Percentiles rank a stretch among this genome's conserved stretches.
Evolutionary conservation across 805 yeast genomes (phyloP).

Genomic region (Yamadazyma nakazawae): DNA sequence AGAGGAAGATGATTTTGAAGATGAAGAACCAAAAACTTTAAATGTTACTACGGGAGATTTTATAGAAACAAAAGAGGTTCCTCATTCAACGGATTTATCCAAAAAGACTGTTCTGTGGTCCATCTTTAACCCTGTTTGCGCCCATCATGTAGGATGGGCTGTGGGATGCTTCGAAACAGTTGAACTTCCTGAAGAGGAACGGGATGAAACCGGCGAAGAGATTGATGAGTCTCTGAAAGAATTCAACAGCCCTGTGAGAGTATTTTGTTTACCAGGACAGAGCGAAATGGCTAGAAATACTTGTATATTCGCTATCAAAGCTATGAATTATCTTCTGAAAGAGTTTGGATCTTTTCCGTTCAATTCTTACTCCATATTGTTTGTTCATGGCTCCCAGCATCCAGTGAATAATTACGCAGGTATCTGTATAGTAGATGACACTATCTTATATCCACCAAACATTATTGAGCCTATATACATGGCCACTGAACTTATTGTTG

Average conservation of each 20-base stretch:
- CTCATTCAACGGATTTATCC: slow-evolving; percentile 71
- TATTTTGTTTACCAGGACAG: slow-evolving; percentile 59
- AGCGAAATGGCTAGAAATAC: slow-evolving; percentile 61
- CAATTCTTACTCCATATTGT: slow-evolving; percentile 72
- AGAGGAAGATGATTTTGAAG: slow-evolving; percentile 40
- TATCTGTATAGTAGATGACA: slow-evolving; percentile 56
- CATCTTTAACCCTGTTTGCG: slow-evolving; percentile 78
- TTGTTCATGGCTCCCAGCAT: slow-evolving; percentile 56
- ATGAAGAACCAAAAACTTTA: slow-evolving; percentile 49
- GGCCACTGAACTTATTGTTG: slow-evolving; percentile 64
- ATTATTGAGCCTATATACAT: slow-evolving; percentile 75
- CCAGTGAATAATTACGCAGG: slow-evolving; percentile 66
- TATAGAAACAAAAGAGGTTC: slow-evolving; percentile 60
- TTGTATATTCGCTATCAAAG: slow-evolving; percentile 70
- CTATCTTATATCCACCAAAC: slow-evolving; percentile 66
- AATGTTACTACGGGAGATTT: slow-evolving; percentile 70
- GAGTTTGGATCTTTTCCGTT: slow-evolving; percentile 95
- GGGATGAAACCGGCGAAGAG: slow-evolving; percentile 27
- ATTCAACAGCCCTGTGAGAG: slow-evolving; percentile 39
- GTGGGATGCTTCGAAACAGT: slow-evolving; percentile 80
- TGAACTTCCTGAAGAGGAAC: slow-evolving; percentile 43
- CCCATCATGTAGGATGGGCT: slow-evolving; percentile 95
- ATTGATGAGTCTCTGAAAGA: slow-evolving; percentile 19
- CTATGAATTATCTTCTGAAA: slow-evolving; percentile 76
- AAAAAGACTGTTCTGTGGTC: slow-evolving; percentile 75